Evolutionary conservation across 208 protist species (phyloP), one percentile per base, ranked within the genome.

Genomic region (Leishmania arabica): DNA sequence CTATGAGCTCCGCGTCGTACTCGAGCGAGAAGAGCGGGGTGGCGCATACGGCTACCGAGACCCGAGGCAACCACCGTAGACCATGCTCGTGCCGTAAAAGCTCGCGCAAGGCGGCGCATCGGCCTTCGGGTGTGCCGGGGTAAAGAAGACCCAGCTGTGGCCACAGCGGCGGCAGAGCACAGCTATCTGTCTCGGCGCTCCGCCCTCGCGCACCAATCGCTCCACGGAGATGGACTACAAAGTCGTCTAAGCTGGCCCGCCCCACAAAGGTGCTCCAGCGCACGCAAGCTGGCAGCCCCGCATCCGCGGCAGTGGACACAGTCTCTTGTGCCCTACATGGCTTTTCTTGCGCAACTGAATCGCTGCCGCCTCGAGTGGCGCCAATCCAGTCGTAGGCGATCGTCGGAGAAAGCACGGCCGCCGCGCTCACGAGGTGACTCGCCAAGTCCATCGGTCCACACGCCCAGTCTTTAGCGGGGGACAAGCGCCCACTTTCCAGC

Each of bases 331-430:
- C 24, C n/a, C 47, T 27, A 4, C 17, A 54, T 73, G 6, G 24
- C 45, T 3, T 19, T 51, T 6, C 69, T 15, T 51, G 5, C 7
- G 21, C 13, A 24, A 27, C 0, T 19, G 27, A 6, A 2, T 24
- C 31, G 40, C 72, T 74, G 2, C 37, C 69, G 70, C 72, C 51
- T 24, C 78, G 78, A 5, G 72, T 60, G 7, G 19, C 24, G 21
- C 66, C 82, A 15, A 82, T 64, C 82, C 77, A 86, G 65, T 86
- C 72, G 78, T 76, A 53, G 37, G 82, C 82, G 24, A 86, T 40
- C 40, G 82, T 66, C 5, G 78, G 74, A 2, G 82, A 82, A 17
- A 86, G 58, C n/a, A 47, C 27, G 1, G 82, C 77, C 15, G 73
- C 82, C 31, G 56, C 47, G 62, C 24, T 34, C 34, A 86, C 37